Conservation (phyloP, 257 asterid species). For the Primulina tabacum region DNA sequence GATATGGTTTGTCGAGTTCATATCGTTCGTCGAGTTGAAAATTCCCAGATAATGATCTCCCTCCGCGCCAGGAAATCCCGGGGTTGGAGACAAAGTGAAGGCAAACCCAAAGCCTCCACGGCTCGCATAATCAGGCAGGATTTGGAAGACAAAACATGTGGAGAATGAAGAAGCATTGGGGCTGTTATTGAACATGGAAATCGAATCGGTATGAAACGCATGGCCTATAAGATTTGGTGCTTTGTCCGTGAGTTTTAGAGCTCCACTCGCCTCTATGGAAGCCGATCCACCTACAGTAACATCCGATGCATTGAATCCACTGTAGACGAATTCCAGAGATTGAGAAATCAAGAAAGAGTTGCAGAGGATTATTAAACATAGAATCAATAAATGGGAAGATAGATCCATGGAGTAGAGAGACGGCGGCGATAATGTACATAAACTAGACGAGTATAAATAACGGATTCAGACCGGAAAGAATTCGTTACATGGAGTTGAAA, state of each 20-base stretch:
- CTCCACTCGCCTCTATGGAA: slow-evolving; percentile 33
- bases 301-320: slow-evolving; percentile 47
- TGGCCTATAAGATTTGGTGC: slow-evolving; percentile 40
- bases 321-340: slow-evolving; percentile 38
- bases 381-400: slow-evolving; percentile 8
- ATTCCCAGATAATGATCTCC: slow-evolving; percentile 54
- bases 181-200: slow-evolving; percentile 31
- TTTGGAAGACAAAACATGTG: slow-evolving; percentile 56
- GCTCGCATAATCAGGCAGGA: slow-evolving; percentile 28
- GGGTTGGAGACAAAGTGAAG: slow-evolving; percentile 49
- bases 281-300: slow-evolving; percentile 33
- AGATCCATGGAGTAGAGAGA: slow-evolving; percentile 24
- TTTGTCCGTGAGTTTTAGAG: slow-evolving; percentile 52
- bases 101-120: slow-evolving; percentile 66
- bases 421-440: neutral
- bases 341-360: slow-evolving; percentile 21
- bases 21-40: slow-evolving; percentile 27
- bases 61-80: slow-evolving; percentile 30
- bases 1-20: slow-evolving; percentile 32
- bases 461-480: neutral
- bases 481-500: neutral
- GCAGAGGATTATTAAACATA: slow-evolving; percentile 16
- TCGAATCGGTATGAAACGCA: slow-evolving; percentile 43
- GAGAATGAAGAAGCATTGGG: slow-evolving; percentile 40
- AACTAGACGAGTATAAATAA: too few relatives aligned